Evolutionary conservation across 2,329 filamentous ascomycete species (phyloP).

Genomic region (Nothophaeocryptopus gaeumannii): DNA sequence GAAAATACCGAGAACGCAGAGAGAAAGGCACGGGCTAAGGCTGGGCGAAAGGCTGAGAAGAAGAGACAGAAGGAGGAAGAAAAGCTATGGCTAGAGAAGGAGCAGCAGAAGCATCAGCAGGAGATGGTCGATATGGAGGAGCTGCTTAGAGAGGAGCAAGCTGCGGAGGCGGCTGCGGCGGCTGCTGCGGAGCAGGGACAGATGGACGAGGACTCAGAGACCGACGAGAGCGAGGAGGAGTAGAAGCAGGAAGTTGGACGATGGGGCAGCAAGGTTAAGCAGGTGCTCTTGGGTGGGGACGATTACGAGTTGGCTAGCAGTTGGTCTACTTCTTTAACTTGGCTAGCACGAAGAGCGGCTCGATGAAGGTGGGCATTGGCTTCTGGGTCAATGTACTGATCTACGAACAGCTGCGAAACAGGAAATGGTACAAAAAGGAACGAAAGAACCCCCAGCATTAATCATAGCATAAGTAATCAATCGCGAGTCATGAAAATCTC

Average conservation of each 20-base stretch:
- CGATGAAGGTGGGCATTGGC: too few relatives aligned
- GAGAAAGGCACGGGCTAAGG: conserved; percentile 7
- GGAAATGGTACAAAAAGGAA: too few relatives aligned
- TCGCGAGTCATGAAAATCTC: neutral
- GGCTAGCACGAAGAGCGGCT: too few relatives aligned
- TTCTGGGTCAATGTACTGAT: too few relatives aligned
- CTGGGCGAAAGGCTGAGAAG: conserved; percentile 11
- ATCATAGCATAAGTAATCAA: neutral
- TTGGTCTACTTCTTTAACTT: too few relatives aligned
- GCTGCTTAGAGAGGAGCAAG: conserved; percentile 12
- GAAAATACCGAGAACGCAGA: neutral
- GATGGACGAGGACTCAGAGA: conserved; percentile 3
- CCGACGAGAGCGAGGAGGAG: conserved; percentile 19
- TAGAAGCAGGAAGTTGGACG: neutral
- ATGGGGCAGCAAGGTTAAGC: too few relatives aligned
- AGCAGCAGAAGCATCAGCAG: neutral
- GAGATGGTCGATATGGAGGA: neutral
- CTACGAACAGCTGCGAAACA: too few relatives aligned
- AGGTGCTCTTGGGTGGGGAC: too few relatives aligned
- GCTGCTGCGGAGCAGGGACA: conserved; percentile 17
- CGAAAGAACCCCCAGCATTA: too few relatives aligned
- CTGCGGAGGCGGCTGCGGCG: conserved; percentile 23
- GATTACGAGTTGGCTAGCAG: too few relatives aligned
- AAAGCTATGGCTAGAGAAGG: conserved; percentile 22
- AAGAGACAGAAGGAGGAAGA: conserved; percentile 14